These are phyloP conservation scores for Cryptococcus sp. DNA, from an alignment of 1,284 basidiomycete species.

Conservation along the genomic window DNA sequence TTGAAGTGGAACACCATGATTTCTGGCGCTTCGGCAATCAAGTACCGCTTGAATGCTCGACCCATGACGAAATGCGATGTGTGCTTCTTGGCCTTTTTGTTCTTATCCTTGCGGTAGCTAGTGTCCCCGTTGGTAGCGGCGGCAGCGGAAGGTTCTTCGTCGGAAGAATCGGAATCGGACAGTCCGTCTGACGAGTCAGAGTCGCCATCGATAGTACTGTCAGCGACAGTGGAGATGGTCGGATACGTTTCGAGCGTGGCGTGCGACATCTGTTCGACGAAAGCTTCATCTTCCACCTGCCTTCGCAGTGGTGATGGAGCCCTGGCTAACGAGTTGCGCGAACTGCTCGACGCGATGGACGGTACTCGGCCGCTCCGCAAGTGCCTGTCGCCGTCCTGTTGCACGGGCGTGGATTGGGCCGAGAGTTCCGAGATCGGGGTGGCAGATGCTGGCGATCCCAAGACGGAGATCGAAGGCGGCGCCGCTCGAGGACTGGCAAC, in stretches of 20 bases:
- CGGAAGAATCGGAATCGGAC: slow-evolving; percentile 40
- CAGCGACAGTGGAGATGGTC: slow-evolving; percentile 6
- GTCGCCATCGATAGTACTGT: slow-evolving; percentile 15
- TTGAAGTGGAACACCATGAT: slow-evolving; percentile 90
- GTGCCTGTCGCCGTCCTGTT: slow-evolving; percentile 1
- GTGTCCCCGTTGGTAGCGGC: slow-evolving; percentile 7
- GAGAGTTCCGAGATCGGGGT: background rate
- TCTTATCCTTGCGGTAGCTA: slow-evolving; percentile 19
- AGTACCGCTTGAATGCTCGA: slow-evolving; percentile 88
- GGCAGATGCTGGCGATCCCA: slow-evolving; percentile 6
- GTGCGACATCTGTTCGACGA: slow-evolving; percentile 8
- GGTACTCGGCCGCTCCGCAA: slow-evolving; percentile 5
- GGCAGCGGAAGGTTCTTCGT: slow-evolving; percentile 28
- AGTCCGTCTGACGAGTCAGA: slow-evolving; percentile 34
- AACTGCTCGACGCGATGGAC: slow-evolving; percentile 8
- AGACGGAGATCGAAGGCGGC: slow-evolving; percentile 28
- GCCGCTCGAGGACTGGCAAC: background rate
- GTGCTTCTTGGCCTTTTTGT: slow-evolving; percentile 30
- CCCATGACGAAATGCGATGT: slow-evolving; percentile 63
- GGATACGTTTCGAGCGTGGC: slow-evolving; percentile 7
- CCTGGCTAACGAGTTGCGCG: slow-evolving; percentile 16
- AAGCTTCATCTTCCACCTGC: slow-evolving; percentile 19
- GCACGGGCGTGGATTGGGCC: background rate
- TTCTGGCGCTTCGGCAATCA: slow-evolving; percentile 81
- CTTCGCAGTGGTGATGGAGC: slow-evolving; percentile 42